phyloP scores from a whole-genome alignment of 768 basidiomycete species.

The Nevesoporus exiguus region DNA sequence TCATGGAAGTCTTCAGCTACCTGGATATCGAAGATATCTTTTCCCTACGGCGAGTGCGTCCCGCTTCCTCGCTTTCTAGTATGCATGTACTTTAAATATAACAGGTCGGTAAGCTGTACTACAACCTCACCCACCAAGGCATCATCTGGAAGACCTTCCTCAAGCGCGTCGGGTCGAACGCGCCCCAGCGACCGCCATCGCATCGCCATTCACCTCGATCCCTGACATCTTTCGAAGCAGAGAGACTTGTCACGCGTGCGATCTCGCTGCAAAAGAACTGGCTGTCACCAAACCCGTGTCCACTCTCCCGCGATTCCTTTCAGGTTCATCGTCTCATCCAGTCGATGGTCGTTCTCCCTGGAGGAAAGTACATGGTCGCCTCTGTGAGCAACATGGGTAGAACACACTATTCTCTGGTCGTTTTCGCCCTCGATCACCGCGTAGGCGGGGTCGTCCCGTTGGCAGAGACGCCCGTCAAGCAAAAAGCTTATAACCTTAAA shows the following conservation, averaged over 20 bases:
- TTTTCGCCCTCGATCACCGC: conserved; percentile 57
- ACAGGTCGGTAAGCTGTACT: conserved; percentile 59
- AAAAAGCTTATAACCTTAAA: conserved; percentile 54
- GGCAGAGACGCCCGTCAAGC: conserved; percentile 46
- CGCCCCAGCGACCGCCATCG: conserved; percentile 61
- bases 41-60: conserved; percentile 35
- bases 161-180: conserved; percentile 47
- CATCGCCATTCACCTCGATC: conserved; percentile 38
- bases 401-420: conserved; percentile 46
- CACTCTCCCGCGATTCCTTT: conserved; percentile 24
- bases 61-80: neutral
- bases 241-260: conserved; percentile 58
- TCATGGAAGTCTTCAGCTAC: conserved; percentile 36
- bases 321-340: conserved; percentile 36
- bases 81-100: neutral
- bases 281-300: conserved; percentile 39
- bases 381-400: conserved; percentile 47
- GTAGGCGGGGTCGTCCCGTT: conserved; percentile 40
- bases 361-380: conserved; percentile 65
- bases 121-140: conserved; percentile 62
- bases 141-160: conserved; percentile 68
- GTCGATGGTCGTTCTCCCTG: conserved; percentile 60
- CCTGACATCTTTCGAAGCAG: conserved; percentile 40
- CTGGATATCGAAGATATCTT: conserved; percentile 39
- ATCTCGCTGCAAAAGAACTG: conserved; percentile 61